These are phyloP conservation scores for Talaromyces stipitatus DNA, from an alignment of 495 filamentous ascomycete genomes.

Conservation along the genomic window DNA sequence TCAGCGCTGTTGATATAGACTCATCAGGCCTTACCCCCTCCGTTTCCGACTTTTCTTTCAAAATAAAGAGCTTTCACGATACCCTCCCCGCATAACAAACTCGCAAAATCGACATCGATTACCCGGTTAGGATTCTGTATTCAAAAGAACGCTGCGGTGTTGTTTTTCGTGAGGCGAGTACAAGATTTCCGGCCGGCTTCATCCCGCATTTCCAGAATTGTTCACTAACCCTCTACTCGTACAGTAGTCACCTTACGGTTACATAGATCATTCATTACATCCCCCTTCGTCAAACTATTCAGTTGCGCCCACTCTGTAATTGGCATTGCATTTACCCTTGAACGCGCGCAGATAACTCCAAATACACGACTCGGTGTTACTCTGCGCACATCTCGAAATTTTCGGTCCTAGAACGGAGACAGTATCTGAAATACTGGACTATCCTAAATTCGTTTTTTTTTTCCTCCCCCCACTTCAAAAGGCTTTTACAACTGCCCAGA, in stretches of 20 bases:
- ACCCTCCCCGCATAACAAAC: background rate
- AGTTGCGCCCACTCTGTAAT: background rate
- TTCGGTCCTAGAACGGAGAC: background rate
- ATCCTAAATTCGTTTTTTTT: background rate
- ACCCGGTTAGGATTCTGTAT: background rate
- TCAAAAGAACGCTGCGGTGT: background rate
- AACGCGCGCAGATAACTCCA: background rate
- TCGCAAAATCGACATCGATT: background rate
- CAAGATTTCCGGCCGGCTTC: background rate
- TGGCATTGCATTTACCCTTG: background rate
- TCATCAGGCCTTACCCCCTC: background rate
- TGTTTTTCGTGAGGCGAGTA: background rate
- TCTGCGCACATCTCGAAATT: background rate
- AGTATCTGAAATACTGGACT: background rate
- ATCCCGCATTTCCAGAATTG: background rate
- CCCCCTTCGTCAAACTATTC: background rate
- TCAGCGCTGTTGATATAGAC: too few relatives aligned
- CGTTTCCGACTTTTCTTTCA: background rate
- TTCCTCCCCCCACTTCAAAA: background rate
- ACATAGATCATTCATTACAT: background rate
- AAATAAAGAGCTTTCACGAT: background rate
- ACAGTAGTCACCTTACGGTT: background rate
- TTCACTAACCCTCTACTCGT: background rate
- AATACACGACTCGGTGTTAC: slow-evolving; percentile 1
- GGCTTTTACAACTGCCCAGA: background rate